phyloP scores from a whole-genome alignment of 495 filamentous ascomycete genomes.

The Penicillium canescens region DNA sequence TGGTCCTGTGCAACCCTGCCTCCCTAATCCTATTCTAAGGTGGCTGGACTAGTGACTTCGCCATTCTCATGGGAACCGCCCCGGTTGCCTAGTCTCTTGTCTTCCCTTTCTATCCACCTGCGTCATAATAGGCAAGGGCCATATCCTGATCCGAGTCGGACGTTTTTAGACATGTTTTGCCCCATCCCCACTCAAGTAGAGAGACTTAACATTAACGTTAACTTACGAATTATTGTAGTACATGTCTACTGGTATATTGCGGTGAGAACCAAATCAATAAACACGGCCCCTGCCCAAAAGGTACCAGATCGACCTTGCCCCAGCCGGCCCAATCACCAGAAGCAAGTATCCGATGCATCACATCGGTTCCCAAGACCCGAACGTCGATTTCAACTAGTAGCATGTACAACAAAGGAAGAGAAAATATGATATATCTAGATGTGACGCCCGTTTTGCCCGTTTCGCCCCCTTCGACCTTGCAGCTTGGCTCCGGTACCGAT shows the following conservation, averaged over 20 bases:
- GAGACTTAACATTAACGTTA: too few relatives aligned
- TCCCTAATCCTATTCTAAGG: not conserved
- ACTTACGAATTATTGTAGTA: not conserved
- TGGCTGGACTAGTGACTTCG: not conserved
- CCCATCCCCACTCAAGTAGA: not conserved
- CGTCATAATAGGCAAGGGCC: slow-evolving; percentile 11
- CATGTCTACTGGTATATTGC: slow-evolving; percentile 1
- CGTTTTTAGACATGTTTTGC: not conserved
- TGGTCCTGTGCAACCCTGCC: too few relatives aligned
- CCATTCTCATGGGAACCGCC: too few relatives aligned
- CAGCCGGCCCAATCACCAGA: slow-evolving; percentile 6
- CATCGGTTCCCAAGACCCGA: slow-evolving; percentile 8
- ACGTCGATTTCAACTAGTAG: not conserved
- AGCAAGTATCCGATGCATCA: slow-evolving; percentile 4
- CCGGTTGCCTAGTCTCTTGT: not conserved
- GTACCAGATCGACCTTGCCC: slow-evolving; percentile 4
- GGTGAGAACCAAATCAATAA: slow-evolving; percentile 1
- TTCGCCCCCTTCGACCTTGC: not conserved
- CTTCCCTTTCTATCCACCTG: slow-evolving; percentile 6
- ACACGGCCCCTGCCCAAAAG: not conserved
- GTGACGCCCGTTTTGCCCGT: not conserved
- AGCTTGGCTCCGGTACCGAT: not conserved
- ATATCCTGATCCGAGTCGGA: slow-evolving; percentile 2
- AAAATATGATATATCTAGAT: slow-evolving; percentile 1
- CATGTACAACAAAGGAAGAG: not conserved